phyloP scores from a whole-genome alignment of 179 eudicot genomes.

The Amaranthus tricolor region DNA sequence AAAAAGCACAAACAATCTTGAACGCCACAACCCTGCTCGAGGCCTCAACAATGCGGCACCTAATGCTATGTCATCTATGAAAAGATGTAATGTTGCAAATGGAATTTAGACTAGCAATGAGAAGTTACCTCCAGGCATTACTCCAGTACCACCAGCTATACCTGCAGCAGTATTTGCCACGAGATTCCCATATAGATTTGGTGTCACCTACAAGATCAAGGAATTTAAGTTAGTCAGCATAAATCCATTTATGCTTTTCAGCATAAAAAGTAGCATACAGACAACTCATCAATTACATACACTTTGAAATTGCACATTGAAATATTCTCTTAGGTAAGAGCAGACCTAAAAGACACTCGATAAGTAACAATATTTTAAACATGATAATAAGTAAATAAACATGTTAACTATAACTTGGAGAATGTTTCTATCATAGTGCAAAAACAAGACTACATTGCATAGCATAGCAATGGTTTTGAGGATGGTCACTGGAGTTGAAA shows the following conservation, averaged over 20 bases:
- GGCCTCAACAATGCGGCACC: not conserved
- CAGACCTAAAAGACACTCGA: too few relatives aligned
- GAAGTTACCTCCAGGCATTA: conserved; percentile 86
- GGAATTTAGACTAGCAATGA: not conserved
- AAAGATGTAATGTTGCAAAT: not conserved
- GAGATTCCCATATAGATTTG: conserved; percentile 86
- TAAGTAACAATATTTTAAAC: too few relatives aligned
- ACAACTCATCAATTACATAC: too few relatives aligned
- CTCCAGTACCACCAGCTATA: conserved; percentile 94
- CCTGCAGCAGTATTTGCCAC: conserved; percentile 96
- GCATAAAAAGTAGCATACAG: not conserved
- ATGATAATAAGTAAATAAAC: too few relatives aligned
- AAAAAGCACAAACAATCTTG: not conserved
- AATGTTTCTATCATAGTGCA: too few relatives aligned
- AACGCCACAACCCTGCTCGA: not conserved
- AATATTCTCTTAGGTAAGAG: too few relatives aligned
- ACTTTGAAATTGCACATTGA: too few relatives aligned
- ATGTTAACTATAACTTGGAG: too few relatives aligned
- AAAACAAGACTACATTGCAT: too few relatives aligned
- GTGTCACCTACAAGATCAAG: conserved; percentile 58
- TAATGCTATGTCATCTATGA: not conserved
- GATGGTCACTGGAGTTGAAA: too few relatives aligned
- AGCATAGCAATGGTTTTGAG: too few relatives aligned
- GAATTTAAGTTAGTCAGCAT: not conserved
- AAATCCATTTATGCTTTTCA: not conserved